phyloP scores from a whole-genome alignment of 768 basidiomycete genomes.

The Epithele typhae region DNA sequence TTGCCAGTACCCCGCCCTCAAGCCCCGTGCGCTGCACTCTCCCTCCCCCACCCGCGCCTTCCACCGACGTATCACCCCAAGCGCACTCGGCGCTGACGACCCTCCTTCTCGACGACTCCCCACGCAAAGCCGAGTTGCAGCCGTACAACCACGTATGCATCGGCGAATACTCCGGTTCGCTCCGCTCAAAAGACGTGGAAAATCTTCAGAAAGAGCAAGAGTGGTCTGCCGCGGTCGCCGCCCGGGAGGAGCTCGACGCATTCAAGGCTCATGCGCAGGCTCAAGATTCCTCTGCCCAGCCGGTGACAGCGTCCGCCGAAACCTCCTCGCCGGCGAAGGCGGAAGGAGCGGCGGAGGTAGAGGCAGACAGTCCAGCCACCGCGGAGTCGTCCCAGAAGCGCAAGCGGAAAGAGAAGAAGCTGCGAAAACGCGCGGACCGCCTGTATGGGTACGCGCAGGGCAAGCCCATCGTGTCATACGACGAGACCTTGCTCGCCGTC shows the following conservation, averaged over 20 bases:
- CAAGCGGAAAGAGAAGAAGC: slow-evolving; percentile 19
- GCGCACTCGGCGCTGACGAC: slow-evolving; percentile 44
- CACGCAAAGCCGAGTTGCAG: slow-evolving; percentile 56
- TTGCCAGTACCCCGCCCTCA: slow-evolving; percentile 10
- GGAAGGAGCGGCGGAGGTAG: not conserved
- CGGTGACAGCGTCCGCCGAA: not conserved
- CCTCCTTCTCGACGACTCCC: slow-evolving; percentile 49
- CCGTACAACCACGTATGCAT: slow-evolving; percentile 82
- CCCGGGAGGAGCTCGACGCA: slow-evolving; percentile 13
- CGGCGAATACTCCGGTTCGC: slow-evolving; percentile 53
- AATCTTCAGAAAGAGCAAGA: slow-evolving; percentile 20
- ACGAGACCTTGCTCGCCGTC: slow-evolving; percentile 59
- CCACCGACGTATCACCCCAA: slow-evolving; percentile 1
- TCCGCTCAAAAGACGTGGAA: slow-evolving; percentile 37
- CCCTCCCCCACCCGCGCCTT: not conserved
- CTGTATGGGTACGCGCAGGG: slow-evolving; percentile 10
- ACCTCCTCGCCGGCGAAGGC: not conserved
- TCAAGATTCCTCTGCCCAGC: not conserved
- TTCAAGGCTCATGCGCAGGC: not conserved
- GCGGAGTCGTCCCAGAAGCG: slow-evolving; percentile 18
- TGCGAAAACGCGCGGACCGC: slow-evolving; percentile 9
- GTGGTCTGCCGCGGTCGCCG: slow-evolving; percentile 15
- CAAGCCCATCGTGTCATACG: slow-evolving; percentile 27
- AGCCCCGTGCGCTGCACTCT: slow-evolving; percentile 1
- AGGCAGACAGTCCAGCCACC: not conserved